Conservation (phyloP, 1,284 basidiomycete species). For the Naganishia albida region DNA sequence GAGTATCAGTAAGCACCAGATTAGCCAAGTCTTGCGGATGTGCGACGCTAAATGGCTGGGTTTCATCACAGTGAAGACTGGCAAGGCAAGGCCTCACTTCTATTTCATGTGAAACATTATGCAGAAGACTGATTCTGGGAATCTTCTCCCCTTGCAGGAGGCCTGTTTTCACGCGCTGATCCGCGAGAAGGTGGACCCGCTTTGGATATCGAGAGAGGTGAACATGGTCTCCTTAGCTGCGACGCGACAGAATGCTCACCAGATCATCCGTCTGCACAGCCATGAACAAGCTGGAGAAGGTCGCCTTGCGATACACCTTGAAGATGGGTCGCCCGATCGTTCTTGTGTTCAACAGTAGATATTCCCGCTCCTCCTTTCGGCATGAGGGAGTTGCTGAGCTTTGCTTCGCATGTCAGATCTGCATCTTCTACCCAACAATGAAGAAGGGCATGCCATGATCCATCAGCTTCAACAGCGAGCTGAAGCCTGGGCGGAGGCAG, state of each 20-base stretch:
- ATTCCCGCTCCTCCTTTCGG: background rate
- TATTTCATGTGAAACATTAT: background rate
- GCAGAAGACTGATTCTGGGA: constrained; percentile 1
- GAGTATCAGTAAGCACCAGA: constrained; percentile 47
- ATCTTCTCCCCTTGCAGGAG: constrained; percentile 47
- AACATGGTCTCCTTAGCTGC: constrained; percentile 19
- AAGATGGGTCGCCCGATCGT: constrained; percentile 68
- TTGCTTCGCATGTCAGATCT: constrained; percentile 52
- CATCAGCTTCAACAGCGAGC: constrained; percentile 80
- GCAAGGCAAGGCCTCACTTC: constrained; percentile 57
- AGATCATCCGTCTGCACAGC: constrained; percentile 54
- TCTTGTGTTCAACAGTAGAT: constrained; percentile 65
- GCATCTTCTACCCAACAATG: constrained; percentile 76
- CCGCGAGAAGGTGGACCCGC: constrained; percentile 79
- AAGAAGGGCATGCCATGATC: constrained; percentile 72
- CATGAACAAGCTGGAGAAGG: constrained; percentile 81
- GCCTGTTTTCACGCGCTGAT: constrained; percentile 72
- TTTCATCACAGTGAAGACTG: constrained; percentile 63
- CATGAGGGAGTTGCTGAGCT: background rate
- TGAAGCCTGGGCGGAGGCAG: constrained; percentile 80
- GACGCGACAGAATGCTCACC: background rate
- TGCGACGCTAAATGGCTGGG: no score
- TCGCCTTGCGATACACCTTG: constrained; percentile 66
- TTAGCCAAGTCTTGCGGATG: no score
- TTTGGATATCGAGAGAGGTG: constrained; percentile 78